Evolutionary conservation across 768 basidiomycete species (phyloP).

Genomic region (Leccinellum rugosiceps): DNA sequence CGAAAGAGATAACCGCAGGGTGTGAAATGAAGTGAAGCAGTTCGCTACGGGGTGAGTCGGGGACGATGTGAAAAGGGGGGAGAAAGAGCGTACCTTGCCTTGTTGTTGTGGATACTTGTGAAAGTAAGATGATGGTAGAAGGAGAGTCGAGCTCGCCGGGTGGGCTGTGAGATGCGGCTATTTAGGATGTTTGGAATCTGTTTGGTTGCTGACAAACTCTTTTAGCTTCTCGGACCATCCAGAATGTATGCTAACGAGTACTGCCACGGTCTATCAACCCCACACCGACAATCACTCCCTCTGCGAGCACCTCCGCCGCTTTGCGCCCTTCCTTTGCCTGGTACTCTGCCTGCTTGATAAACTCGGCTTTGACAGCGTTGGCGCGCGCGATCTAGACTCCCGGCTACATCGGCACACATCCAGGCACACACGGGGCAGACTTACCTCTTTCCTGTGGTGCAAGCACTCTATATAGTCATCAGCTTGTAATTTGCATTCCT

Average conservation of each 20-base stretch:
- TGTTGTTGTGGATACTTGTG: background rate
- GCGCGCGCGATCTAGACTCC: constrained; percentile 57
- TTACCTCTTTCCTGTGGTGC: constrained; percentile 84
- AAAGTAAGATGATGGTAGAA: constrained; percentile 26
- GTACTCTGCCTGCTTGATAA: constrained; percentile 60
- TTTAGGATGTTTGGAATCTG: constrained; percentile 36
- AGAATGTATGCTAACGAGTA: background rate
- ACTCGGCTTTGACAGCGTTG: constrained; percentile 67
- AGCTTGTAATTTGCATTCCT: constrained; percentile 63
- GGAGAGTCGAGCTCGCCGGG: constrained; percentile 17
- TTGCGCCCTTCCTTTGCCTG: constrained; percentile 70
- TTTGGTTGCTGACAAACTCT: constrained; percentile 37
- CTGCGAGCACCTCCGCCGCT: constrained; percentile 64
- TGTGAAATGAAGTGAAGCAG: background rate
- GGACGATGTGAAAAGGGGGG: background rate
- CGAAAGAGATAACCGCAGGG: background rate
- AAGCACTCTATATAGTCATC: constrained; percentile 93
- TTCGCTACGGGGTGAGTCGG: background rate
- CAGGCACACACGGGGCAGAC: constrained; percentile 13
- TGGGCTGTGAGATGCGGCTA: constrained; percentile 21
- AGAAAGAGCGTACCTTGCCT: constrained; percentile 8
- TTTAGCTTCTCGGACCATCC: constrained; percentile 10
- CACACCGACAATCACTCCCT: constrained; percentile 71
- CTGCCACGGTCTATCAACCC: constrained; percentile 62
- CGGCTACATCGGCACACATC: background rate